Evolutionary conservation across 2,329 filamentous ascomycete species (phyloP).

Genomic region (Ascochyta koolunga): DNA sequence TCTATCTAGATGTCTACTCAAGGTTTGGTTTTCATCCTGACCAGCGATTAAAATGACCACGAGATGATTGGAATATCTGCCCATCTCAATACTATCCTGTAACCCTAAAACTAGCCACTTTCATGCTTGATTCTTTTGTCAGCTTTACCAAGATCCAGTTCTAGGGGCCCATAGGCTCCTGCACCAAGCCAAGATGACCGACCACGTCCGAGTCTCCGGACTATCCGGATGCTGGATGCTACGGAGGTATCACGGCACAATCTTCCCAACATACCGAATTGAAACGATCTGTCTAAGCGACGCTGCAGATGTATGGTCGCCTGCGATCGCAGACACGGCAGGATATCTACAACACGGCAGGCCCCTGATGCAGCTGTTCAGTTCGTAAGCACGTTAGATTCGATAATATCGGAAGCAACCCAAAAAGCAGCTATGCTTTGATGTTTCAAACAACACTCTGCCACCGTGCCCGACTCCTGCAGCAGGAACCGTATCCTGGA

Average conservation of each 20-base stretch:
- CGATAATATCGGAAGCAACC: constrained; percentile 11
- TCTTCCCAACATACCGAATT: neutral
- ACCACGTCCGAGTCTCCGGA: neutral
- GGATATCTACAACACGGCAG: constrained; percentile 3
- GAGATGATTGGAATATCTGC: neutral
- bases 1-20: neutral
- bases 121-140: neutral
- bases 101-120: neutral
- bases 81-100: neutral
- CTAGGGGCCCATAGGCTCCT: neutral
- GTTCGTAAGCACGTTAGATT: constrained; percentile 8
- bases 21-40: neutral
- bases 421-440: constrained; percentile 5
- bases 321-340: constrained; percentile 8
- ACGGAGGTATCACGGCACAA: constrained; percentile 1
- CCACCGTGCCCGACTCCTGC: constrained; percentile 11
- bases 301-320: neutral
- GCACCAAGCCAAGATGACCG: neutral
- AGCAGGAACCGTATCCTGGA: constrained; percentile 5
- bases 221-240: neutral
- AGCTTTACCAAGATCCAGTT: neutral
- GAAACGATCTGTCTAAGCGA: neutral
- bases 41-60: neutral
- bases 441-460: constrained; percentile 2
- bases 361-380: constrained; percentile 1